These are phyloP conservation scores for Ophiostoma sp. DNA, from an alignment of 2,329 filamentous ascomycete species.

Conservation along the genomic window DNA sequence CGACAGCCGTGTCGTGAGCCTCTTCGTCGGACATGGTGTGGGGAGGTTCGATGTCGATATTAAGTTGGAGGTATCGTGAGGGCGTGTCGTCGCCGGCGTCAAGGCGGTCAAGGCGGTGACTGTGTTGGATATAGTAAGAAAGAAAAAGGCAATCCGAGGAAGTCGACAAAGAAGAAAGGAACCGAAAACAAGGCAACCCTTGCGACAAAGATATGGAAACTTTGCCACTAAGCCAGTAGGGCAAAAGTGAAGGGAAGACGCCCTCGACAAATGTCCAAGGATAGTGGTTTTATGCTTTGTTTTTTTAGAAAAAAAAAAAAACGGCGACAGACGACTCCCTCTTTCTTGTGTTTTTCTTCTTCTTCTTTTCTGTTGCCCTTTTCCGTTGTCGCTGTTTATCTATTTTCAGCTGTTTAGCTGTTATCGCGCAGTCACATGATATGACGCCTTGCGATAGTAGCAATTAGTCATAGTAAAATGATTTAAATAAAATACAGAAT, in stretches of 20 bases:
- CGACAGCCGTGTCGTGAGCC: constrained; percentile 1
- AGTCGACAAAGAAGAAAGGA: no score
- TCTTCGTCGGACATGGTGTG: constrained; percentile 9
- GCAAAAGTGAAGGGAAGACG: not conserved
- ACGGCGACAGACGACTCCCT: not conserved
- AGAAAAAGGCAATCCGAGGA: no score
- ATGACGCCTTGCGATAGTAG: constrained; percentile 4
- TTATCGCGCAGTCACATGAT: constrained; percentile 15
- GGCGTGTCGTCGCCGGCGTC: not conserved
- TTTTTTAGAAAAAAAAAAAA: no score
- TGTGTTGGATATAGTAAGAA: no score
- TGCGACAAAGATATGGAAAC: no score
- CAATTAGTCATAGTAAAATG: not conserved
- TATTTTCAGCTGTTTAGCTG: not conserved
- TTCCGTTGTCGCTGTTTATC: not conserved
- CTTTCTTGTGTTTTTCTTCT: not conserved
- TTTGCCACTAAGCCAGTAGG: no score
- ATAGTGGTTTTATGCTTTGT: no score
- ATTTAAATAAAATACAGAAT: not conserved
- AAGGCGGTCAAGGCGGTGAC: no score
- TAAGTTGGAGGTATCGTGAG: not conserved
- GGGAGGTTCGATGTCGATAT: not conserved
- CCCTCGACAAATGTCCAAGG: no score
- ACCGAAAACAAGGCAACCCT: no score
- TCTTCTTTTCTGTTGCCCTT: not conserved